Percentiles rank a stretch among this genome's conserved stretches.
phyloP scores from a whole-genome alignment of 2,329 filamentous ascomycete genomes.

The Venturia carpophila region DNA sequence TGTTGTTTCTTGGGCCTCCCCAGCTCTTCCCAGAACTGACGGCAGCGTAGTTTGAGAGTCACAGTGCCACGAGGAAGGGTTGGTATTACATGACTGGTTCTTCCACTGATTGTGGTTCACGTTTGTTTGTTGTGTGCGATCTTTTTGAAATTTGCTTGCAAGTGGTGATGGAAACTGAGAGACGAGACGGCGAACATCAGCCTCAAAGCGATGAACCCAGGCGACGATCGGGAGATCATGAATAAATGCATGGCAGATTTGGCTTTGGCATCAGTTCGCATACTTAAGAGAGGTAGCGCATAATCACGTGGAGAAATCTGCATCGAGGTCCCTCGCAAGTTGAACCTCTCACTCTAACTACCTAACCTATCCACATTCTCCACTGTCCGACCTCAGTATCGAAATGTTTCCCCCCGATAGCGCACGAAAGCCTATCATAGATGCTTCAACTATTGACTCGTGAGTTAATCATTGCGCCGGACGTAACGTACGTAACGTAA shows the following conservation, averaged over 20 bases:
- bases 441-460: slow-evolving; percentile 2
- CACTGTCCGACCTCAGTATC: background rate
- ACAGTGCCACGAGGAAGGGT: too few relatives aligned
- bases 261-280: background rate
- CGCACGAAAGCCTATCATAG: background rate
- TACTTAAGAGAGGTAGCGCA: background rate
- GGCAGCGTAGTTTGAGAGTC: too few relatives aligned
- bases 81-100: too few relatives aligned
- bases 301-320: background rate
- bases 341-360: background rate
- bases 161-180: too few relatives aligned
- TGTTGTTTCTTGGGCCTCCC: too few relatives aligned
- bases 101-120: too few relatives aligned
- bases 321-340: background rate
- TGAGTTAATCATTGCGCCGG: slow-evolving; percentile 7
- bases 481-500: background rate
- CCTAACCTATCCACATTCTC: background rate
- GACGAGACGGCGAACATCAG: too few relatives aligned
- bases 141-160: too few relatives aligned
- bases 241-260: background rate
- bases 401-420: background rate
- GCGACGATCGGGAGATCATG: too few relatives aligned
- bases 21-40: too few relatives aligned
- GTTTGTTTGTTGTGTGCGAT: too few relatives aligned
- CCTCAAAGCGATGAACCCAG: too few relatives aligned